Base-by-base conservation (phyloP, 2,329 filamentous ascomycete genomes). In the Emergomyces pasteurianus region DNA sequence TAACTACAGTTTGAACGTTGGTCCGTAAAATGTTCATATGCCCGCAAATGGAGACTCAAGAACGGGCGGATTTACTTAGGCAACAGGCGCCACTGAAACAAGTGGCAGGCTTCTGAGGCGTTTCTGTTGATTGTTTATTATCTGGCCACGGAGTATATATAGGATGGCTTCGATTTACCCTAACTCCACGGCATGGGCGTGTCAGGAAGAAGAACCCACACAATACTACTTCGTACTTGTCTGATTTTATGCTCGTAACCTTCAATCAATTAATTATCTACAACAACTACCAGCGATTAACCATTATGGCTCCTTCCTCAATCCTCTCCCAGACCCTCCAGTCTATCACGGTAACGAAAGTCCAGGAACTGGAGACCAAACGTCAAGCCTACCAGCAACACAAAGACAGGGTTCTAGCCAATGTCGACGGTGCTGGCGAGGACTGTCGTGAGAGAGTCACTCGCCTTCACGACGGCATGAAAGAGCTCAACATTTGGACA, bases 351-450 rank as follows among this genome's bases (percentile, higher is more conserved):
- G 61, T 56, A 12, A 65, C 64, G 10, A 70, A 71, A 43, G 69
- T 70, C 43, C 64, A 67, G 21, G 68, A 71, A 28, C 61, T 71
- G 7, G 66, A 67, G 34, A 70, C 67, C 23, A 65, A 66, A 42
- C 65, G 65, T 14, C 43, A 65, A 34, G n/a, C 54, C 16, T 65
- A 62, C 47, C 58, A 62, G 34, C 28, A 54, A 3, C 58, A 56
- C 4, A 70, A 68, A 58, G 38, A 53, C 14, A 42, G 55, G 5
- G 63, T 69, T 2, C 58, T 69, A 12, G 34, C 40, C 3, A 52
- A 57, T 0, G 64, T 64, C 5, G 46, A 64, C 16, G 47, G 58
- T 26, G 43, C 60, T 5, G 28, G 58, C 0, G 58, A 64, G 21
- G 43, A 62, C 47, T 54, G 63, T 34, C 57, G 59, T 2, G n/a